A percentile compares a stretch with the other conserved stretches of the same genome.
These are phyloP conservation scores for Suillus spraguei DNA, from an alignment of 768 basidiomycete species.

Conservation along the genomic window DNA sequence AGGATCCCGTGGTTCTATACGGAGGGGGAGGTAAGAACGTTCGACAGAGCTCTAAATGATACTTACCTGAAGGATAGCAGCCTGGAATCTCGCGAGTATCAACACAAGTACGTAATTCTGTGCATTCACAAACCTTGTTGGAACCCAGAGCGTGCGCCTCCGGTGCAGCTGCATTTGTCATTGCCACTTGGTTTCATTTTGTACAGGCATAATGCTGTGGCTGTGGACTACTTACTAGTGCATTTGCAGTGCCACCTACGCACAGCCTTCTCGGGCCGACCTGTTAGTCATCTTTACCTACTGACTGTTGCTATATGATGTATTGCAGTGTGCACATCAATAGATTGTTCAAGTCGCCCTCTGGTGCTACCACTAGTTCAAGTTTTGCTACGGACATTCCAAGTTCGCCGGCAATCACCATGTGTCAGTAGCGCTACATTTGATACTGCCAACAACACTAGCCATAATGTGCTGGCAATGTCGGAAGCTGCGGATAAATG, in stretches of 20 bases:
- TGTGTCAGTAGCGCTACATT: no score
- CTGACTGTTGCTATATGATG: not conserved
- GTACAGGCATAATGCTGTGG: not conserved
- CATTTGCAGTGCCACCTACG: not conserved
- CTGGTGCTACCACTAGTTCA: no score
- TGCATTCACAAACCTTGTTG: constrained; percentile 22
- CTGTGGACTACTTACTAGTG: not conserved
- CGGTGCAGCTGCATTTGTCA: constrained; percentile 7
- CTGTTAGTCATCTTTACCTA: not conserved
- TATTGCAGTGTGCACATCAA: not conserved
- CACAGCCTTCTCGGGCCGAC: constrained; percentile 1
- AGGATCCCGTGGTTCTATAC: constrained; percentile 31
- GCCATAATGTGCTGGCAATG: not conserved
- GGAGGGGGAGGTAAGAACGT: not conserved
- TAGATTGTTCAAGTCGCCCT: no score
- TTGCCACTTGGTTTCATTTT: constrained; percentile 12
- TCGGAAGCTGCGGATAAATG: constrained; percentile 1
- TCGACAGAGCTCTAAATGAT: not conserved
- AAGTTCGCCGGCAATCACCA: no score
- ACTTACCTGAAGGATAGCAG: constrained; percentile 29
- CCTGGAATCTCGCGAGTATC: constrained; percentile 12
- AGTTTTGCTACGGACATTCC: no score
- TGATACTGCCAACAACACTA: no score
- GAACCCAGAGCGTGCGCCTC: constrained; percentile 20
- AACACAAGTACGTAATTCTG: no score